Conservation (phyloP, 139 green algal species). For the Deuterostichococcus epilithicus region DNA sequence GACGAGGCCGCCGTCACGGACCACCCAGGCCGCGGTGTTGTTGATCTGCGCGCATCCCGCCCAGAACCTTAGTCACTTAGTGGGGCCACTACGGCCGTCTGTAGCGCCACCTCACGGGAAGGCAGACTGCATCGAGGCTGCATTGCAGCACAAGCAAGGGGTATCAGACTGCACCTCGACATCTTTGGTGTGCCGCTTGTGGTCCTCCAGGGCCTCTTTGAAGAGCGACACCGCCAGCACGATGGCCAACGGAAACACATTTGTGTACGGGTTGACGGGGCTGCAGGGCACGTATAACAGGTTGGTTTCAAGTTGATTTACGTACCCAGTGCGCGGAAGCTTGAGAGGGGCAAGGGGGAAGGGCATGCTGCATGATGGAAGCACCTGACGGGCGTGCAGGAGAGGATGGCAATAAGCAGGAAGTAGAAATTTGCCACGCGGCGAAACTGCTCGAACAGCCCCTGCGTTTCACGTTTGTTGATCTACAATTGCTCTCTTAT, state of each 20-base stretch:
- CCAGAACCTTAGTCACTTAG: too few species aligned
- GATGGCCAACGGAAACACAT: constrained; percentile 29
- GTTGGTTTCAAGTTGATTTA: constrained; percentile 42
- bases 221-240: constrained; percentile 56
- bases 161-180: constrained; percentile 18
- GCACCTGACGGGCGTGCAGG: constrained; percentile 53
- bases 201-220: constrained; percentile 39
- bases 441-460: constrained; percentile 9
- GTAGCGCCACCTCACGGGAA: too few species aligned
- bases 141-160: too few species aligned
- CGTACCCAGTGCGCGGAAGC: not conserved
- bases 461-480: constrained; percentile 2
- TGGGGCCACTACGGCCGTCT: too few species aligned
- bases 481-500: not conserved
- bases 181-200: constrained; percentile 33
- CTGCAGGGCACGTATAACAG: constrained; percentile 18
- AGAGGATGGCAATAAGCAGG: constrained; percentile 62
- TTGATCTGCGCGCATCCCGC: not conserved
- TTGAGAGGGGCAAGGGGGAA: not conserved
- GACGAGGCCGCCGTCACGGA: not conserved
- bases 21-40: not conserved
- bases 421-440: constrained; percentile 82
- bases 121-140: too few species aligned
- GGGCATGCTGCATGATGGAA: constrained; percentile 6
- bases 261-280: constrained; percentile 23